A percentile compares a stretch with the other conserved stretches of the same genome.
phyloP scores from a whole-genome alignment of 2,329 filamentous ascomycete species.

The Aspergillus sp. region DNA sequence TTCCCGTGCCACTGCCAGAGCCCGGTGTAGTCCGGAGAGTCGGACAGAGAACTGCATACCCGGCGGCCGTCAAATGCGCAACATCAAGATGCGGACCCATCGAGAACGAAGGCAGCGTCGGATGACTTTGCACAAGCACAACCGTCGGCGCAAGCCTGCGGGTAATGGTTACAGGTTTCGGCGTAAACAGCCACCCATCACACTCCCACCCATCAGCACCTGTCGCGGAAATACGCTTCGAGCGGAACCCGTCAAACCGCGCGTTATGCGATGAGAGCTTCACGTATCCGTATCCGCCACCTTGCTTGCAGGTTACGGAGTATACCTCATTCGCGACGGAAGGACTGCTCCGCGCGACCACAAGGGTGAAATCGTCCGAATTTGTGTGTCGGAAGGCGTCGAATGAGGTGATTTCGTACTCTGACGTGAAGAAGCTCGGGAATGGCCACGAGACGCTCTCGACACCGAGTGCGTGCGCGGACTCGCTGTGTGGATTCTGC shows the following conservation, averaged over 20 bases:
- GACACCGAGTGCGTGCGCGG: conserved; percentile 1
- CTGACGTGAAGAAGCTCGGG: conserved; percentile 3
- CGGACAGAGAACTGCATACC: background rate
- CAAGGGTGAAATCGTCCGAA: conserved; percentile 6
- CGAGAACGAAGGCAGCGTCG: background rate
- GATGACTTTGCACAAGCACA: conserved; percentile 1
- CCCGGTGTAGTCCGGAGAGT: background rate
- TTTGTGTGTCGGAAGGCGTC: background rate
- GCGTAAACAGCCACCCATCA: conserved; percentile 12
- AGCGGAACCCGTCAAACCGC: conserved; percentile 7
- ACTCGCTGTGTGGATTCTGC: background rate
- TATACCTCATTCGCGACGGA: conserved; percentile 5
- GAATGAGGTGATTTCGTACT: conserved; percentile 12
- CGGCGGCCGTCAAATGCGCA: conserved; percentile 6
- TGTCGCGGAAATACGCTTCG: conserved; percentile 1
- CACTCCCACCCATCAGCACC: conserved; percentile 8
- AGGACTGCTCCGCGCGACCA: conserved; percentile 1
- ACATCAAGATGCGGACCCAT: conserved; percentile 4
- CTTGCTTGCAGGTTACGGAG: background rate
- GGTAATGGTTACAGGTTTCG: background rate
- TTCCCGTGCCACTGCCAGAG: background rate
- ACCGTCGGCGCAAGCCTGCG: conserved; percentile 2
- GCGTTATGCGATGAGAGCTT: conserved; percentile 14
- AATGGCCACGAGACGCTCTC: conserved; percentile 3
- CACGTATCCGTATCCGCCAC: background rate